Percentiles rank a stretch among this genome's conserved stretches.
phyloP scores from a whole-genome alignment of 2,329 filamentous ascomycete genomes.

The Exophiala phaeomuriformis region DNA sequence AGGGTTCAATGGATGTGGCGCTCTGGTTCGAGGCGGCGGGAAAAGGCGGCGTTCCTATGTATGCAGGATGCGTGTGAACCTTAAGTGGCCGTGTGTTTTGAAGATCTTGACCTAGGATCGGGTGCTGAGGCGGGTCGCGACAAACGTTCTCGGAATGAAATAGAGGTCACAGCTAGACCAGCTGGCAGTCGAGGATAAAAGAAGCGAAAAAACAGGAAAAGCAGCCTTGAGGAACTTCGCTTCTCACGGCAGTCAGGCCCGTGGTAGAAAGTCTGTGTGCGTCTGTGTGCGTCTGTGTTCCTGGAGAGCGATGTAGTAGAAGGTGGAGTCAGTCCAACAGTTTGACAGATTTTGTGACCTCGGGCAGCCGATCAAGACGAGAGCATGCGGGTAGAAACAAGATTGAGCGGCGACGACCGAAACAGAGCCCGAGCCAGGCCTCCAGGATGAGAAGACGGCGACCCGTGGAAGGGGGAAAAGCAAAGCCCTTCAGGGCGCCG shows the following conservation, averaged over 20 bases:
- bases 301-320: conserved; percentile 4
- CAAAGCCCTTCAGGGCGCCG: conserved; percentile 1
- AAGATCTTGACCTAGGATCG: neutral
- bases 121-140: conserved; percentile 4
- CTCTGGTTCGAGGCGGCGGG: conserved; percentile 2
- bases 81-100: neutral
- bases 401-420: neutral
- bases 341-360: conserved; percentile 6
- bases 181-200: conserved; percentile 6
- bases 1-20: neutral
- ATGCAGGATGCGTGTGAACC: neutral
- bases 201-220: conserved; percentile 4
- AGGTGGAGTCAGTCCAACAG: conserved; percentile 4
- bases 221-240: neutral
- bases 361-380: conserved; percentile 1
- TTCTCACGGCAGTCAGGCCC: neutral
- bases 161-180: conserved; percentile 16
- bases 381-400: conserved; percentile 16
- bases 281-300: neutral
- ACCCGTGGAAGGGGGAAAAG: neutral
- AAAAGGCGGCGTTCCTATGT: conserved; percentile 1
- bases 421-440: no score
- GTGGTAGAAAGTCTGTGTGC: conserved; percentile 1
- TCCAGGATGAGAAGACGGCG: neutral
- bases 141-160: neutral